Percentiles rank a stretch among this genome's conserved stretches.
Evolutionary conservation across 805 yeast genomes (phyloP).

Genomic region (Candida easanensis): DNA sequence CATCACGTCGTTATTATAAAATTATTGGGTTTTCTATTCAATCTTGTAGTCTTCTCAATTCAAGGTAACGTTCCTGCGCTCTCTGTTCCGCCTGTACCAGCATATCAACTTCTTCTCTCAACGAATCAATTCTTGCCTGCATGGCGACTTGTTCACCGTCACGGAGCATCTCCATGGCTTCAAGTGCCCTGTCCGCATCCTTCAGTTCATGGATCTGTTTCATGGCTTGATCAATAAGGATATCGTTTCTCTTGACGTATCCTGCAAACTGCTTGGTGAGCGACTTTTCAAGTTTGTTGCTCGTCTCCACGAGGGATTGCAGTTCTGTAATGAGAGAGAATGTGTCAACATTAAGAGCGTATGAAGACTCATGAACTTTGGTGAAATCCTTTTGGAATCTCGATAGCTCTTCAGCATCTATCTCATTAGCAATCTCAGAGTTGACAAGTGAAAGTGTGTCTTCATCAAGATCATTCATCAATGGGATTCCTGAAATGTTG

Average conservation of each 20-base stretch:
- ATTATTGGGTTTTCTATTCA: neutral
- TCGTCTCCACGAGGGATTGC: constrained; percentile 12
- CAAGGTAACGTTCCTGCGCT: constrained; percentile 23
- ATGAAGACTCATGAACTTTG: constrained; percentile 2
- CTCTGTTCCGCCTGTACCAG: constrained; percentile 23
- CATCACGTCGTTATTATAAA: neutral
- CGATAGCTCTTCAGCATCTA: constrained; percentile 6
- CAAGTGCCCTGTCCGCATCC: constrained; percentile 22
- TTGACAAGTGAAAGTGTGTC: constrained; percentile 5
- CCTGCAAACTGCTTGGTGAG: constrained; percentile 13
- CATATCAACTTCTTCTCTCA: constrained; percentile 25
- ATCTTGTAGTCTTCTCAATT: constrained; percentile 3
- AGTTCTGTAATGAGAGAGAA: constrained; percentile 10
- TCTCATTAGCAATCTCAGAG: constrained; percentile 11
- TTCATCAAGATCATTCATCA: constrained; percentile 23
- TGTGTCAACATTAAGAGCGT: neutral
- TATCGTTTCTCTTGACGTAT: constrained; percentile 12
- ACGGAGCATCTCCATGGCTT: constrained; percentile 22
- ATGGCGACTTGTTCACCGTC: constrained; percentile 15
- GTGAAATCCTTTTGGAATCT: constrained; percentile 13
- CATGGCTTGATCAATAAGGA: constrained; percentile 12
- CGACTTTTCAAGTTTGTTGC: constrained; percentile 19
- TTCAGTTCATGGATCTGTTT: constrained; percentile 14
- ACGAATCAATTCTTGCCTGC: constrained; percentile 11
- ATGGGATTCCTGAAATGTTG: constrained; percentile 19